Base-by-base conservation (phyloP, 2,329 filamentous ascomycete genomes). In the Domatiomyces globalis region DNA sequence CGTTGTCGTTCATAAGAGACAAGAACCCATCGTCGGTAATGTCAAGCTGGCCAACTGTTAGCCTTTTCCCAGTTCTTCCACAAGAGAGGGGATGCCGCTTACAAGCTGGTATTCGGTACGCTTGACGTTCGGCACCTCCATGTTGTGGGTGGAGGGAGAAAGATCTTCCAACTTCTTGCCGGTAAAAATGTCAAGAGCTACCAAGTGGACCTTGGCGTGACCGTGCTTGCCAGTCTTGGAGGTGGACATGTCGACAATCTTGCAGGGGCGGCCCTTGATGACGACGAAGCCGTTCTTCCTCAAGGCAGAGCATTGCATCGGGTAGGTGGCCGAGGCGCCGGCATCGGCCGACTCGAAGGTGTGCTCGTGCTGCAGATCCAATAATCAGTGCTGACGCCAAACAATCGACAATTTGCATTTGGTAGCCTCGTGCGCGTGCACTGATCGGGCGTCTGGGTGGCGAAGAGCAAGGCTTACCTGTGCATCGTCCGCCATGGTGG, bases 211-310 rank as follows among this genome's bases (percentile, higher is more conserved):
- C 84, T 98, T 98, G 77, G 92, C 92, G 86, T 98, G 94, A 74
- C 92, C 92, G 85, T 98, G 92, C 87, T 98, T 98, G 77, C 92
- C 92, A 64, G 92, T 98, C 89, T 98, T 98, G 73, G 92, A 98
- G 78, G 92, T 98, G 64, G 88, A 95, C 94, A 98, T 98, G 70
- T 98, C 92, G 73, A 96, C 87, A 67, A 98, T 98, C 86, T 96
- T 98, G 89, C 92, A 98, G 66, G 92, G 94, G 66, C 92, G 92
- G 75, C 79, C 77, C 84, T 98, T 98, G 54, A 98, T 96, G 72
- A 90, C 84, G 73, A 98, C 92, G 80, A 85, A 84, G 63, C 92
- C 90, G 84, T 94, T 94, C 89, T 98, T 96, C 72, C 92, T 85
- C 80, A 98, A 81, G 67, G 94, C 90, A 77, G 94, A 98, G 77